Conservation (phyloP, 139 green algal species). For the Eudorina sp. region DNA sequence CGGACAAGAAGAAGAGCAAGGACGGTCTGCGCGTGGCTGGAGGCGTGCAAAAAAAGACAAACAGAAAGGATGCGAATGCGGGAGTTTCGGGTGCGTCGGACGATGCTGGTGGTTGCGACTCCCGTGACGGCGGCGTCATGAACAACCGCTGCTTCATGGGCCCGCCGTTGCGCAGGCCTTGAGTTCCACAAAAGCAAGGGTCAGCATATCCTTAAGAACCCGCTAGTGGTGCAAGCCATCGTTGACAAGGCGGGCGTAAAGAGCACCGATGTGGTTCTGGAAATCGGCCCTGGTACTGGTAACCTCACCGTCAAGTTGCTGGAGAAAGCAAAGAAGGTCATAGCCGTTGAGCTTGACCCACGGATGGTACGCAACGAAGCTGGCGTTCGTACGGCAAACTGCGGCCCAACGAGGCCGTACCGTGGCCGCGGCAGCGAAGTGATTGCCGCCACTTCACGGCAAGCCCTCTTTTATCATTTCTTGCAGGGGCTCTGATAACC, state of each 20-base stretch:
- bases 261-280: slow-evolving; percentile 96
- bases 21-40: slow-evolving; percentile 77
- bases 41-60: slow-evolving; percentile 81
- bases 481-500: too few relatives aligned
- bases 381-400: neutral
- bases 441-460: too few relatives aligned
- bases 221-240: slow-evolving; percentile 90
- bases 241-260: slow-evolving; percentile 98
- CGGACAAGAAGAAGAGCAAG: neutral
- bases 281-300: slow-evolving; percentile 98
- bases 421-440: too few relatives aligned
- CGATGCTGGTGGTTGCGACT: neutral
- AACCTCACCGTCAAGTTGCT: slow-evolving; percentile 98
- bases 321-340: slow-evolving; percentile 95
- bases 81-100: slow-evolving; percentile 76
- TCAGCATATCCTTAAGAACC: slow-evolving; percentile 99
- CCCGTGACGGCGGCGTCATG: neutral
- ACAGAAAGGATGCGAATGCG: slow-evolving; percentile 70
- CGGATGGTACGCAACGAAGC: too few relatives aligned
- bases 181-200: slow-evolving; percentile 99
- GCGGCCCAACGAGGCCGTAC: neutral
- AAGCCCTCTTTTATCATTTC: too few relatives aligned
- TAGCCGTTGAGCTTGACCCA: slow-evolving; percentile 96
- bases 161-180: slow-evolving; percentile 89
- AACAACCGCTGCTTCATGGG: too few relatives aligned